Evolutionary conservation across 768 basidiomycete genomes (phyloP).

Genomic region (Hygrocybe punicea): DNA sequence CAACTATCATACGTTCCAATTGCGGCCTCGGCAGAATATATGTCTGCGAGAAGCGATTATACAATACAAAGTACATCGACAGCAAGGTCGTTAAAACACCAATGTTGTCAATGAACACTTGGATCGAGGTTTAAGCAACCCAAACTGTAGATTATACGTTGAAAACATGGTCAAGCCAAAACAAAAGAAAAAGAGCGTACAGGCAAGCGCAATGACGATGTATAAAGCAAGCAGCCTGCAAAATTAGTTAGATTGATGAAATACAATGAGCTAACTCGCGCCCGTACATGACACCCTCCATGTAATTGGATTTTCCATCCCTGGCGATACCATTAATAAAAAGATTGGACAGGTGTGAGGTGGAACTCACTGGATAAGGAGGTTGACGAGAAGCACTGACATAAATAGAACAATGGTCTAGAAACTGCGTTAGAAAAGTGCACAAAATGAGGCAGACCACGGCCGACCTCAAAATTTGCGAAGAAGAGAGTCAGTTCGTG

Average conservation of each 20-base stretch:
- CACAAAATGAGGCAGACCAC: neutral
- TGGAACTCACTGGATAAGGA: slow-evolving; percentile 62
- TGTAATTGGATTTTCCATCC: slow-evolving; percentile 86
- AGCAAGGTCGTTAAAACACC: neutral
- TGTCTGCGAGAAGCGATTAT: no score
- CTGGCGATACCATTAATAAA: slow-evolving; percentile 27
- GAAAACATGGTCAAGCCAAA: neutral
- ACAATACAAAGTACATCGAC: neutral
- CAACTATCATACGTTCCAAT: no score
- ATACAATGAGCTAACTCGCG: slow-evolving; percentile 20
- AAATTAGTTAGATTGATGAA: slow-evolving; percentile 33
- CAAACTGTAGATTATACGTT: neutral
- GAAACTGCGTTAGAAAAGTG: neutral
- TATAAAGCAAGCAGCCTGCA: slow-evolving; percentile 62
- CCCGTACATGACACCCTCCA: slow-evolving; percentile 80
- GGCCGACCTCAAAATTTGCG: slow-evolving; percentile 71
- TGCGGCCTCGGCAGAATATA: no score
- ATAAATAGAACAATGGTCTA: slow-evolving; percentile 83
- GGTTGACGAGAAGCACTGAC: slow-evolving; percentile 83
- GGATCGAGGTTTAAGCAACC: neutral
- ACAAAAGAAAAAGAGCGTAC: slow-evolving; percentile 42
- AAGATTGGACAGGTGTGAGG: neutral
- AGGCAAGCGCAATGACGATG: slow-evolving; percentile 75
- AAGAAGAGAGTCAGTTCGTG: slow-evolving; percentile 81
- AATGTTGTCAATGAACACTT: no score